A percentile compares a stretch with the other conserved stretches of the same genome.
phyloP scores from a whole-genome alignment of 1,284 basidiomycete species.

The Ceratobasidium sp. region DNA sequence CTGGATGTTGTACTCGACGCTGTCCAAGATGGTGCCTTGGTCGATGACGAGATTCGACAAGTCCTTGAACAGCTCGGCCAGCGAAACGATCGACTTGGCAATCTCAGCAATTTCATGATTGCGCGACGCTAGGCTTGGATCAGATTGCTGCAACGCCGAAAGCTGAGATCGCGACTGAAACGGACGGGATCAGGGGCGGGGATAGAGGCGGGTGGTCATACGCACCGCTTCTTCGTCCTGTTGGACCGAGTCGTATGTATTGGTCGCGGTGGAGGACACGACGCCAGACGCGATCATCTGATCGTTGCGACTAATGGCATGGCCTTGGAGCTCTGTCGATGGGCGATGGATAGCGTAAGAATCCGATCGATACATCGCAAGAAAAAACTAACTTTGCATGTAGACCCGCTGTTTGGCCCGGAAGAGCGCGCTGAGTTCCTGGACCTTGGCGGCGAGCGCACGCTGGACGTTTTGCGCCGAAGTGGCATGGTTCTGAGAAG shows the following conservation, averaged over 20 bases:
- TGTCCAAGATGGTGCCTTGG: constrained; percentile 96
- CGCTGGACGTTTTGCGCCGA: constrained; percentile 97
- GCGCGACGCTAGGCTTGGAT: constrained; percentile 68
- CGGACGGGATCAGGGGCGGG: constrained; percentile 29
- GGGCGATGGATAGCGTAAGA: constrained; percentile 27
- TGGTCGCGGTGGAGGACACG: constrained; percentile 81
- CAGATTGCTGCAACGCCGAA: constrained; percentile 57
- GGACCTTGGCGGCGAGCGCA: constrained; percentile 92
- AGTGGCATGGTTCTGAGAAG: constrained; percentile 65
- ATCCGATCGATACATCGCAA: constrained; percentile 42
- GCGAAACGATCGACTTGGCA: constrained; percentile 87
- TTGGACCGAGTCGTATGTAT: constrained; percentile 81
- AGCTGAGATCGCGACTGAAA: constrained; percentile 53
- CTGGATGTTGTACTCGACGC: constrained; percentile 98
- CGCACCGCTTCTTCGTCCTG: constrained; percentile 82
- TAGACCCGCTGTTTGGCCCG: constrained; percentile 98
- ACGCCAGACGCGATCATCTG: constrained; percentile 81
- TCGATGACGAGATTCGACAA: constrained; percentile 94
- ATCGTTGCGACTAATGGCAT: constrained; percentile 94
- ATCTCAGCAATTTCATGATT: constrained; percentile 89
- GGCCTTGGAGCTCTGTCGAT: constrained; percentile 83
- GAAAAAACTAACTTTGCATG: constrained; percentile 85
- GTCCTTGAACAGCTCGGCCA: constrained; percentile 97
- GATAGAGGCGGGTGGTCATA: constrained; percentile 9
- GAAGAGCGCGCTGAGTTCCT: constrained; percentile 92